phyloP scores from a whole-genome alignment of 352 stramenopile species.

The Pythium dissotocum region DNA sequence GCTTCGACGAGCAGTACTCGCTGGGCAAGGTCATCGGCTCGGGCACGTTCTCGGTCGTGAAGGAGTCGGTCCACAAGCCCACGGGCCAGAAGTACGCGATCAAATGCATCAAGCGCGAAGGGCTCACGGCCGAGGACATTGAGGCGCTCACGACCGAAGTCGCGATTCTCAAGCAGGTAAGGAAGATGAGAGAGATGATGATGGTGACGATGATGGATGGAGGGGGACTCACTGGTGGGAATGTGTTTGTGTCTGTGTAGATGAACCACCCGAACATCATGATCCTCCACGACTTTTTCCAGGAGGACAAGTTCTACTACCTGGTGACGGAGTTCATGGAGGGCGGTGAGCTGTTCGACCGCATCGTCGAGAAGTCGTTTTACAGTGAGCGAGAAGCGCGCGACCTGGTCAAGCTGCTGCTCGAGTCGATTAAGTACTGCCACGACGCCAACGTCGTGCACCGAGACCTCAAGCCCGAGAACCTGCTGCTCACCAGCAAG shows the following conservation, averaged over 20 bases:
- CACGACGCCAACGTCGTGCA: conserved; percentile 86
- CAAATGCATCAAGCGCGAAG: conserved; percentile 92
- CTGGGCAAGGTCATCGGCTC: conserved; percentile 88
- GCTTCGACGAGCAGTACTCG: conserved; percentile 84
- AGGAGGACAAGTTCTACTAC: conserved; percentile 95
- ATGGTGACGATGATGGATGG: not conserved
- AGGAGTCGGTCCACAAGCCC: conserved; percentile 80
- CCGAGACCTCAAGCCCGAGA: conserved; percentile 85
- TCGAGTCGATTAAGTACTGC: conserved; percentile 89
- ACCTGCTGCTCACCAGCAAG: conserved; percentile 77
- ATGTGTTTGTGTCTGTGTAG: conserved; percentile 38
- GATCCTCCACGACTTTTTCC: conserved; percentile 93
- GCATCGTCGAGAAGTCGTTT: conserved; percentile 89
- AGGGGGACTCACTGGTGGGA: not conserved
- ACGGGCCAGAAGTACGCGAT: conserved; percentile 87
- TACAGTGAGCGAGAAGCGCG: conserved; percentile 90
- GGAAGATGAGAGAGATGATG: not conserved
- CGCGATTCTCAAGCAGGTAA: conserved; percentile 84
- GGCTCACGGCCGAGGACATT: conserved; percentile 83
- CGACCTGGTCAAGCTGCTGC: conserved; percentile 81
- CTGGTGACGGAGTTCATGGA: conserved; percentile 98
- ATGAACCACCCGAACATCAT: conserved; percentile 94
- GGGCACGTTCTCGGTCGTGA: conserved; percentile 90
- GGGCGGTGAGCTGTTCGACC: conserved; percentile 88
- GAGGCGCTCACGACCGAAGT: conserved; percentile 87